Evolutionary conservation across 179 eudicot species (phyloP), one percentile per base, ranked within the genome.

Genomic region (Actinidia arguta): DNA sequence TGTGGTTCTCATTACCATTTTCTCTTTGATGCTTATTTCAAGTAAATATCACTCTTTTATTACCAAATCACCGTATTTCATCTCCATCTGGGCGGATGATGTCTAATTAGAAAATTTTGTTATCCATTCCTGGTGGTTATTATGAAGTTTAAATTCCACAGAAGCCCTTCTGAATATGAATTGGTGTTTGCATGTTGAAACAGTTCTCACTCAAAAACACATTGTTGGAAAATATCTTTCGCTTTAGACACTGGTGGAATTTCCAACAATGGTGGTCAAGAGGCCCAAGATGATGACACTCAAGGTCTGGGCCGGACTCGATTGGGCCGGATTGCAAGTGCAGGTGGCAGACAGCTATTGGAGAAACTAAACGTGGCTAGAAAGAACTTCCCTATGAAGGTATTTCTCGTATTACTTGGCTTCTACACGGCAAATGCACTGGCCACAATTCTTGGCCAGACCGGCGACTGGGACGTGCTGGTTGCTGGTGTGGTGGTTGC

Each of bases 401-500:
- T 96, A 81, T 96, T 96, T 85, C 99, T 96, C 69, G 84, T 96
- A 16, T 87, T 96, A 78, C 84, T 96, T 14, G 99, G 99, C 36
- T 96, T 96, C 88, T 96, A 96, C 92, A 96, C 98, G 0, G 99
- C 99, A 50, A 96, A 96, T 73, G 99, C 99, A 6, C 84, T 96
- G 25, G 99, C 99, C 14, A 96, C 99, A 14, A 90, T 96, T 86
- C 94, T 96, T 12, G 99, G 99, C 14, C 99, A 96, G 81, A 96
- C 98, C 0, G 99, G 99, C 17, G 99, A 96, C 80, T 96, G 99
- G 99, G 99, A 96, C 69, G 98, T 96, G 4, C 82, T 96, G 22
- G 98, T 96, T 74, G 99, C 98, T 5, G 99, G 99, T 72, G 90
- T 96, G 11, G 98, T 96, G 52, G 98, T 96, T 61, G 96, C 99